Base-by-base conservation (phyloP, 768 basidiomycete species). In the Suillus placidus region DNA sequence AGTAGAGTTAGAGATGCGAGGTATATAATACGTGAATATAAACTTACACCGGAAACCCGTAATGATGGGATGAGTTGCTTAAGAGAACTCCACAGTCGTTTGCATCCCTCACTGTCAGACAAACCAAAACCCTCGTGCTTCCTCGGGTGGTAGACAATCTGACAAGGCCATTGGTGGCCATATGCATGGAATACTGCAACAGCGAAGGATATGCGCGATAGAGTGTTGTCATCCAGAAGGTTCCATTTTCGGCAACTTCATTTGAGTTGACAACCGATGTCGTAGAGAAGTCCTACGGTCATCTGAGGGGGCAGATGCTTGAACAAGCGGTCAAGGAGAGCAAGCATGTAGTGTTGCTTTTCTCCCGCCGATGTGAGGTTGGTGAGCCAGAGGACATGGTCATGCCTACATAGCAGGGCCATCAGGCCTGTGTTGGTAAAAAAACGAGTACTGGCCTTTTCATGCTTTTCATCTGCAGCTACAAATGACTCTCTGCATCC, bases 111-210 rank as follows among this genome's bases (percentile, higher is more conserved):
- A 9, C 77, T 74, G 64, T 81, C 78, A 0, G 75, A 72, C 4
- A 80, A 56, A 0, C 80, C 79, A 42, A 78, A 61, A 13, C 78
- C 77, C 10, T 45, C 13, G 9, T 65, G 42, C 32, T 79, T 60
- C 10, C 76, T 68, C 2, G 76, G 80, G 49, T 79, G 78, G 57
- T 79, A 80, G 0, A 73, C 42, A 0, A 82, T 58, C 45, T 79
- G 78, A 60, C 78, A 79, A 3, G 71, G 60, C 77, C 78, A 79
- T 52, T 78, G 69, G 47, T 79, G 78, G 0, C 73, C 76, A 63
- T 75, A 78, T 0, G 76, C 78, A 67, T 80, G 79, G 74, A 80
- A 77, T 1, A 73, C 78, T 5, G 73, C 75, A 3, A 76, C 72
- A 1, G 69, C 69, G 34, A 76, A 78, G 2, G 38, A 26, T 14